These are phyloP conservation scores for Gamarada debralockiae DNA, from an alignment of 495 filamentous ascomycete species.

Conservation along the genomic window DNA sequence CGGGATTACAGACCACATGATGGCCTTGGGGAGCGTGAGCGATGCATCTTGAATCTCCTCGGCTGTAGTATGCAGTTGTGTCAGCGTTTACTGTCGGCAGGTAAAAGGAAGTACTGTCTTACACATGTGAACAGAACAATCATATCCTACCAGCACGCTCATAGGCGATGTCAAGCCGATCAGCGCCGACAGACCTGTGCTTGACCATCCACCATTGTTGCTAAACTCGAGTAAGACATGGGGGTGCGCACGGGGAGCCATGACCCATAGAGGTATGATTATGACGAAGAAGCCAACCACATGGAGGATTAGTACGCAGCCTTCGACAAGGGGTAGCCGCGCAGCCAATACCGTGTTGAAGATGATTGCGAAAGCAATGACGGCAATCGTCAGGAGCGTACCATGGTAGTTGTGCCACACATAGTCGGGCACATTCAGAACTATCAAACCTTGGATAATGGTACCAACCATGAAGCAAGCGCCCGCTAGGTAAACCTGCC, in stretches of 20 bases:
- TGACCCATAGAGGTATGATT: conserved; percentile 42
- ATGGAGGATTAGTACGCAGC: conserved; percentile 43
- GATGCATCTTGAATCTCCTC: conserved; percentile 49
- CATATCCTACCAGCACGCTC: conserved; percentile 22
- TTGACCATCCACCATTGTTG: conserved; percentile 42
- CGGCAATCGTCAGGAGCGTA: conserved; percentile 39
- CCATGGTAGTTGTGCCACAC: conserved; percentile 40
- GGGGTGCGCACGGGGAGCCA: conserved; percentile 36
- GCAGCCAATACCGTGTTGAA: conserved; percentile 29
- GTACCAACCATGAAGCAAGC: conserved; percentile 51
- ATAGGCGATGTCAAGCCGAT: conserved; percentile 20
- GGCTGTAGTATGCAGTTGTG: conserved; percentile 11
- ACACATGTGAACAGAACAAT: no score
- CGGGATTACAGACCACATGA: no score
- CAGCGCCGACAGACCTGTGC: conserved; percentile 25
- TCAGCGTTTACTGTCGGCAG: background rate
- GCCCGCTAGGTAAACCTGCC: conserved; percentile 54
- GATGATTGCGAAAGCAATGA: conserved; percentile 33
- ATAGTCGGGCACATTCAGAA: conserved; percentile 40
- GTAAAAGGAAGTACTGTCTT: background rate
- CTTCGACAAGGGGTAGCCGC: conserved; percentile 36
- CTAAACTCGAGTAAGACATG: conserved; percentile 34
- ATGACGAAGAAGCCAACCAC: conserved; percentile 49
- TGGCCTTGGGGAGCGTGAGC: conserved; percentile 39
- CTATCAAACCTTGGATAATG: conserved; percentile 45